Conservation (phyloP, 1,139 yeast species). For the Pichia sp. region DNA sequence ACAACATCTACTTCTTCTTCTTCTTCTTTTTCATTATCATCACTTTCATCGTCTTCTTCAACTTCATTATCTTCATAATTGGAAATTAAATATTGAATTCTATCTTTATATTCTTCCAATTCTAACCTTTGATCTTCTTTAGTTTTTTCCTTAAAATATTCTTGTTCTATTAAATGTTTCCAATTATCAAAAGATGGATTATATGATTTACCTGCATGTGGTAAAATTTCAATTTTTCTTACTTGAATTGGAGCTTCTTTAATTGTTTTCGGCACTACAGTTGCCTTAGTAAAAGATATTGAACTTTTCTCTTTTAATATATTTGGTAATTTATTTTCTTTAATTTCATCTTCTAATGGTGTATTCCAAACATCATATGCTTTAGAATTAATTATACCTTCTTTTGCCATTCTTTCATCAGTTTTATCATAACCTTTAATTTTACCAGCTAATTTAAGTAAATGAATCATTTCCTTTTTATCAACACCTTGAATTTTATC, state of each 20-base stretch:
- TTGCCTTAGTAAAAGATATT: conserved; percentile 48
- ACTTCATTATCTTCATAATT: conserved; percentile 55
- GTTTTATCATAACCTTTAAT: conserved; percentile 49
- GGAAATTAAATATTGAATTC: conserved; percentile 58
- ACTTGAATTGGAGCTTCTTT: conserved; percentile 46
- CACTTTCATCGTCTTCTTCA: conserved; percentile 31
- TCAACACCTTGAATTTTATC: conserved; percentile 58
- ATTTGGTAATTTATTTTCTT: conserved; percentile 32
- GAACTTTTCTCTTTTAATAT: conserved; percentile 38
- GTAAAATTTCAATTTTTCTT: conserved; percentile 44
- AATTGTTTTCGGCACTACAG: conserved; percentile 52
- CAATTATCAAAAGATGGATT: conserved; percentile 86
- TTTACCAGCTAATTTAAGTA: conserved; percentile 78
- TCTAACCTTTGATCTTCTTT: conserved; percentile 60
- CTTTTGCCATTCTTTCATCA: conserved; percentile 49
- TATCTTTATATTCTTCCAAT: conserved; percentile 54
- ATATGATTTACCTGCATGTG: conserved; percentile 87
- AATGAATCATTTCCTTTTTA: conserved; percentile 57
- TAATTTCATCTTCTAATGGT: conserved; percentile 27
- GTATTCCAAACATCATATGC: conserved; percentile 66
- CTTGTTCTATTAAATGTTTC: conserved; percentile 64
- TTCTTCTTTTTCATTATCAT: conserved; percentile 32
- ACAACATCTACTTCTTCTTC: conserved; percentile 26
- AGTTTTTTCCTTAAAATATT: conserved; percentile 58
- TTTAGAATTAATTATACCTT: conserved; percentile 48